Percentiles rank a stretch among this genome's conserved stretches.
These are phyloP conservation scores for Skeletonema menzelii DNA, from an alignment of 108 stramenopile genomes.

Conservation along the genomic window DNA sequence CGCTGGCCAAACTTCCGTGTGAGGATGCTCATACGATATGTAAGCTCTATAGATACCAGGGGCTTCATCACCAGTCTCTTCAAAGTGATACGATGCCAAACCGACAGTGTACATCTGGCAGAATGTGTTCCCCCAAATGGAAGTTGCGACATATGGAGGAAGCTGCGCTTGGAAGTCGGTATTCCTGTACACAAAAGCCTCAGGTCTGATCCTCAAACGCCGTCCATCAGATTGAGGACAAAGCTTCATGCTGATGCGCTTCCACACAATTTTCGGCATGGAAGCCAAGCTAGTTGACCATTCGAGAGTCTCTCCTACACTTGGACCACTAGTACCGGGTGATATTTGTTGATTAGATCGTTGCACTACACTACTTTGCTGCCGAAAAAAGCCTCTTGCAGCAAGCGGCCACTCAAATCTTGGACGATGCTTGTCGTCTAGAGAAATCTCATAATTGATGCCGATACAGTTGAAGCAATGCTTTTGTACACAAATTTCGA, in stretches of 20 bases:
- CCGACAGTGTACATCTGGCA: conserved; percentile 69
- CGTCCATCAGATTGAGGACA: conserved; percentile 8
- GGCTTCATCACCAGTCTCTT: conserved; percentile 4
- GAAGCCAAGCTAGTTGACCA: conserved; percentile 43
- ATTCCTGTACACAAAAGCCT: conserved; percentile 3
- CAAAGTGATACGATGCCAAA: conserved; percentile 80
- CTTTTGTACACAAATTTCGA: conserved; percentile 21
- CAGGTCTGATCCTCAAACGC: conserved; percentile 6
- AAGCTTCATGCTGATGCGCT: conserved; percentile 8
- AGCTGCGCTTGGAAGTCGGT: neutral
- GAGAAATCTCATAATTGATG: conserved; percentile 6
- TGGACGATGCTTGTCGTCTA: conserved; percentile 8
- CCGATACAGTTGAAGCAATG: conserved; percentile 9
- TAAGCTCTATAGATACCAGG: conserved; percentile 40
- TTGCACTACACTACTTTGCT: conserved; percentile 15
- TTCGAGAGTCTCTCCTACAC: conserved; percentile 35
- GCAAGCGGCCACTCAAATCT: conserved; percentile 10
- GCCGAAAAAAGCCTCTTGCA: neutral
- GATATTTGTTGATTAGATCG: conserved; percentile 30
- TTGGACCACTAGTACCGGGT: conserved; percentile 39
- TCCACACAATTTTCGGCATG: conserved; percentile 35
- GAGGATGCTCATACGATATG: conserved; percentile 73
- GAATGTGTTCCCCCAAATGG: conserved; percentile 72
- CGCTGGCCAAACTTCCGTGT: conserved; percentile 55
- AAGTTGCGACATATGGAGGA: conserved; percentile 47